phyloP scores from a whole-genome alignment of 73 alveolate genomes.

The Tetrahymena borealis region DNA sequence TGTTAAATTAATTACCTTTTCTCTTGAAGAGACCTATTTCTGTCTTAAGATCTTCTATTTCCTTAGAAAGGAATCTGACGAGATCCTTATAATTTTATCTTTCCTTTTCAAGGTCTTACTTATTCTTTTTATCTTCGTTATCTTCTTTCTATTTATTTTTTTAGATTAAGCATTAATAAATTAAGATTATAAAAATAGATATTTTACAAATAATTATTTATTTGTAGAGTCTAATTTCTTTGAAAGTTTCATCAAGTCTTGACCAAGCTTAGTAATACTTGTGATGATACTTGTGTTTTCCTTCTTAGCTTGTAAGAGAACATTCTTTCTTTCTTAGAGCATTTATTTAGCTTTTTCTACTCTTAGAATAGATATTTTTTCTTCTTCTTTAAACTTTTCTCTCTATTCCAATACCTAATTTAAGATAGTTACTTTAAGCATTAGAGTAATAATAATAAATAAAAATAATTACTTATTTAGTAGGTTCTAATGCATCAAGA shows the following conservation, averaged over 20 bases:
- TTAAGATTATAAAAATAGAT: neutral
- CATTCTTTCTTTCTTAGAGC: slow-evolving; percentile 56
- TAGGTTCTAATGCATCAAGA: slow-evolving; percentile 64
- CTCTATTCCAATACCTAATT: slow-evolving; percentile 24
- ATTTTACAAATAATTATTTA: slow-evolving; percentile 63
- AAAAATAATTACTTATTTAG: slow-evolving; percentile 15
- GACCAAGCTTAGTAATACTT: slow-evolving; percentile 59
- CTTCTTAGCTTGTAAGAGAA: slow-evolving; percentile 60
- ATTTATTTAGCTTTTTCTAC: slow-evolving; percentile 56
- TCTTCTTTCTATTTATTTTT: neutral
- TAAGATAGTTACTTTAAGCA: neutral
- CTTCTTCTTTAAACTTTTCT: slow-evolving; percentile 45
- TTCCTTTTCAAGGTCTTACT: slow-evolving; percentile 55
- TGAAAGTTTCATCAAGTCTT: slow-evolving; percentile 59
- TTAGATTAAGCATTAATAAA: neutral
- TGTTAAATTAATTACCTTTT: slow-evolving; percentile 43
- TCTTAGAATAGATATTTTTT: slow-evolving; percentile 29
- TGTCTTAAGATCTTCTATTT: slow-evolving; percentile 72
- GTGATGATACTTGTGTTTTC: slow-evolving; percentile 71
- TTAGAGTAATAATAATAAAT: neutral
- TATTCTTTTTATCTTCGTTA: slow-evolving; percentile 73
- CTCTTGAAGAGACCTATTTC: slow-evolving; percentile 75
- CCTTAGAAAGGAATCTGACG: slow-evolving; percentile 65
- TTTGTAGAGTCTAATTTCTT: slow-evolving; percentile 65
- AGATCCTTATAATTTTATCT: slow-evolving; percentile 65